A percentile compares a stretch with the other conserved stretches of the same genome.
These are phyloP conservation scores for Prunus campanulata DNA, from an alignment of 306 rosid genomes.

Conservation along the genomic window DNA sequence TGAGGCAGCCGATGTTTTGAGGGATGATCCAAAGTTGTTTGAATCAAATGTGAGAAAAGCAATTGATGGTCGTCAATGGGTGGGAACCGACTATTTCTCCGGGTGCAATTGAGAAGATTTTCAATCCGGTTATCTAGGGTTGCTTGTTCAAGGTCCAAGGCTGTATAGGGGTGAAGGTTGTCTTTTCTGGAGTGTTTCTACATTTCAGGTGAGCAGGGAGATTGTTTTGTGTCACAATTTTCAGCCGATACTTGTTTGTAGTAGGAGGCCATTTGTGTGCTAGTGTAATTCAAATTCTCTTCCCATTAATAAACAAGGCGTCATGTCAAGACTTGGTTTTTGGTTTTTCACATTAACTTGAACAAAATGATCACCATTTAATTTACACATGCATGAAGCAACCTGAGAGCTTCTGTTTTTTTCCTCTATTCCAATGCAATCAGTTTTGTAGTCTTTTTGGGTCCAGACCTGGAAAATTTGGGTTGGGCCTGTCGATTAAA, in stretches of 20 bases:
- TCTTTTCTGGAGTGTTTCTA: neutral
- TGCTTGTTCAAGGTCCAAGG: neutral
- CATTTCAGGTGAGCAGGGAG: neutral
- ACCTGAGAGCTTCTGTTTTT: neutral
- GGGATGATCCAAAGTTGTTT: conserved; percentile 33
- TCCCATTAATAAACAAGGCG: neutral
- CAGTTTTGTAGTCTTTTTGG: neutral
- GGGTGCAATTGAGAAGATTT: neutral
- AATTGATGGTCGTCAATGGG: conserved; percentile 31
- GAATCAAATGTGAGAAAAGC: conserved; percentile 37
- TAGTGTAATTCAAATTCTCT: neutral
- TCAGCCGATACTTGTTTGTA: neutral
- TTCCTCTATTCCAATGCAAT: neutral
- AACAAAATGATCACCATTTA: neutral
- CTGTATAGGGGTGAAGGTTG: neutral
- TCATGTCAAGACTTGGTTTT: neutral
- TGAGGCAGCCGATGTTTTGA: conserved; percentile 41
- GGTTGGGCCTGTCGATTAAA: neutral
- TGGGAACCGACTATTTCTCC: conserved; percentile 30
- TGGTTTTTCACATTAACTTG: neutral
- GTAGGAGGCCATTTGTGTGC: neutral
- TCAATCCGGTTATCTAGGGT: neutral
- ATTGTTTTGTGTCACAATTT: neutral
- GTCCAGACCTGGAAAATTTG: neutral
- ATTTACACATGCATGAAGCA: neutral